phyloP scores from a whole-genome alignment of 352 stramenopile species.

The Peronospora farinosa region DNA sequence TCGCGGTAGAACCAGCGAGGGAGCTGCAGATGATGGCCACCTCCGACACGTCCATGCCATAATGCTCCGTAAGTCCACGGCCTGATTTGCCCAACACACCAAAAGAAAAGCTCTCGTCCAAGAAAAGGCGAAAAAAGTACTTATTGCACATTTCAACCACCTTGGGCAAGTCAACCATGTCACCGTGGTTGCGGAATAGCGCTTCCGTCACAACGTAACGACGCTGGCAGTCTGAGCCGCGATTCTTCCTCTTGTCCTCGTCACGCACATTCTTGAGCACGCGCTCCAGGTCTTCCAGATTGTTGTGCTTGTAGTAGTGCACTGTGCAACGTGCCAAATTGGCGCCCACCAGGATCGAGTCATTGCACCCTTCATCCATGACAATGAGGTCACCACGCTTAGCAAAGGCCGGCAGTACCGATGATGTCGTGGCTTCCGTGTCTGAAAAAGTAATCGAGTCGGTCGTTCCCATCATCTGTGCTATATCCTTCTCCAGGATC shows the following conservation, averaged over 20 bases:
- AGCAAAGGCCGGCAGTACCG: constrained; percentile 94
- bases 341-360: constrained; percentile 91
- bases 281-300: constrained; percentile 92
- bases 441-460: constrained; percentile 97
- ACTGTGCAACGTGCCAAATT: constrained; percentile 91
- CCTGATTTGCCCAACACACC: constrained; percentile 91
- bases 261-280: constrained; percentile 84
- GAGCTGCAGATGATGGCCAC: constrained; percentile 94
- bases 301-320: constrained; percentile 97
- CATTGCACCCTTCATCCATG: constrained; percentile 93
- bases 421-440: constrained; percentile 90
- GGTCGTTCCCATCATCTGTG: constrained; percentile 88
- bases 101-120: constrained; percentile 91
- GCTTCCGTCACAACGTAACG: constrained; percentile 97
- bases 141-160: constrained; percentile 90
- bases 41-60: constrained; percentile 55
- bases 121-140: constrained; percentile 81
- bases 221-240: constrained; percentile 81
- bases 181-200: constrained; percentile 96
- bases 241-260: constrained; percentile 85
- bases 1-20: constrained; percentile 89
- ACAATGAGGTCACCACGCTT: constrained; percentile 96
- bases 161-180: constrained; percentile 90
- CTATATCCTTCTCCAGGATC: constrained; percentile 88
- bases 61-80: constrained; percentile 82